Conservation (phyloP, 2,329 filamentous ascomycete species). For the Colletotrichum liaoningense region DNA sequence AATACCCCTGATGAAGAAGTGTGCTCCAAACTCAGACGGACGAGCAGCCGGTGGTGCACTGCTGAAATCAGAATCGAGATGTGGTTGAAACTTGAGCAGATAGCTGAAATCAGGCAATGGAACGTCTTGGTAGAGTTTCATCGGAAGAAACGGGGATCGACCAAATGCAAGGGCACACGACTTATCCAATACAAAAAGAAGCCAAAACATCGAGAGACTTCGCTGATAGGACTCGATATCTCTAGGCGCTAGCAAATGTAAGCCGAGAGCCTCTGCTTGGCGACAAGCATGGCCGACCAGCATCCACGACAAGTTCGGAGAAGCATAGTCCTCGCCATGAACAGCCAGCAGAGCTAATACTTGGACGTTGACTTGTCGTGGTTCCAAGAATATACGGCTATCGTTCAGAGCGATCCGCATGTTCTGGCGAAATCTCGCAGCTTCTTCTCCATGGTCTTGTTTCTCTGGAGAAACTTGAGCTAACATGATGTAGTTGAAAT, state of each 20-base stretch:
- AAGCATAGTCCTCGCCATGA: constrained; percentile 20
- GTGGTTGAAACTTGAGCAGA: constrained; percentile 12
- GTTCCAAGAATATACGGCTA: constrained; percentile 17
- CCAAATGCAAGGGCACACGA: constrained; percentile 18
- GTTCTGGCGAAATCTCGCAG: constrained; percentile 3
- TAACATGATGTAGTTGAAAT: constrained; percentile 21
- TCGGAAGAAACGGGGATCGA: constrained; percentile 10
- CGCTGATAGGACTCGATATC: constrained; percentile 1
- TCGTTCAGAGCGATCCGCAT: constrained; percentile 6
- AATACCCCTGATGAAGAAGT: neutral
- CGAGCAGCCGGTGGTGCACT: neutral
- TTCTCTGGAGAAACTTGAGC: neutral
- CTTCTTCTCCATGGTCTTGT: neutral
- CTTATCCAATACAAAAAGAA: constrained; percentile 11
- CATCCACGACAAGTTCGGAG: constrained; percentile 19
- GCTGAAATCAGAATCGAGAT: neutral
- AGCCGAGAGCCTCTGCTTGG: constrained; percentile 11
- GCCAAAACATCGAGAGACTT: constrained; percentile 6
- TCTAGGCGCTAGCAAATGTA: neutral
- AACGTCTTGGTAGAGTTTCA: neutral
- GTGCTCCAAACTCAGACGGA: neutral
- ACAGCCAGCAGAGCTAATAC: neutral
- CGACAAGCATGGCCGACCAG: constrained; percentile 17
- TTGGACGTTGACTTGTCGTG: neutral
- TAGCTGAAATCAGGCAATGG: constrained; percentile 10